These are phyloP conservation scores for Capsicum rhomboideum DNA, from an alignment of 257 asterid species.

Conservation along the genomic window DNA sequence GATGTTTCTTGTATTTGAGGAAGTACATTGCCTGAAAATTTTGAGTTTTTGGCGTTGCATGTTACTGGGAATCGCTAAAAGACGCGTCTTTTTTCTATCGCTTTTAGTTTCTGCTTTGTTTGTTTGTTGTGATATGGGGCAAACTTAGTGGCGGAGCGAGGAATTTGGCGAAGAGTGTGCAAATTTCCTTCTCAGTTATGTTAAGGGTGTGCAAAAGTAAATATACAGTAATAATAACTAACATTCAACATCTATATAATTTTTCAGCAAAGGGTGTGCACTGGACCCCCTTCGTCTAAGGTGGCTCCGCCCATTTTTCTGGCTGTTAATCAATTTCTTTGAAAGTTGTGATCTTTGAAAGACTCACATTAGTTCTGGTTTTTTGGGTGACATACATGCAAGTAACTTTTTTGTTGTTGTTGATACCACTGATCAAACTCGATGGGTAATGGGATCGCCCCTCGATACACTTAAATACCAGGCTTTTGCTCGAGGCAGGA, in stretches of 20 bases:
- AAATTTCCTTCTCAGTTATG: too few relatives aligned
- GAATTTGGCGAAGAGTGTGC: too few relatives aligned
- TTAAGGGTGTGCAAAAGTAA: too few relatives aligned
- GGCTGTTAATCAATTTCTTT: neutral
- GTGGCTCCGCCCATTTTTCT: too few relatives aligned
- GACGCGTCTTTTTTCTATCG: neutral
- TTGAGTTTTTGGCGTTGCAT: neutral
- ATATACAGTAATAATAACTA: too few relatives aligned
- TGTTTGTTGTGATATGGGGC: neutral
- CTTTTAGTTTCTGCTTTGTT: neutral
- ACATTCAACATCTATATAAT: too few relatives aligned
- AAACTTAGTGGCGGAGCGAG: too few relatives aligned
- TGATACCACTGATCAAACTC: neutral
- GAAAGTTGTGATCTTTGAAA: neutral
- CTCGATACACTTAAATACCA: neutral
- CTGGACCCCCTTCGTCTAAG: too few relatives aligned
- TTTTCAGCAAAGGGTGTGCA: too few relatives aligned
- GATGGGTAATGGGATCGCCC: neutral
- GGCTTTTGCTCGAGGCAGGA: neutral
- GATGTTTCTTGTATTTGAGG: neutral
- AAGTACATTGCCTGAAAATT: neutral
- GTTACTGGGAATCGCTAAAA: neutral
- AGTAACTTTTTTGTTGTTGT: neutral
- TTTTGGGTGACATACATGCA: neutral
- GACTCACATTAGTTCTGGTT: neutral